These are phyloP conservation scores for Annulohypoxylon nitens DNA, from an alignment of 495 filamentous ascomycete species.

Conservation along the genomic window DNA sequence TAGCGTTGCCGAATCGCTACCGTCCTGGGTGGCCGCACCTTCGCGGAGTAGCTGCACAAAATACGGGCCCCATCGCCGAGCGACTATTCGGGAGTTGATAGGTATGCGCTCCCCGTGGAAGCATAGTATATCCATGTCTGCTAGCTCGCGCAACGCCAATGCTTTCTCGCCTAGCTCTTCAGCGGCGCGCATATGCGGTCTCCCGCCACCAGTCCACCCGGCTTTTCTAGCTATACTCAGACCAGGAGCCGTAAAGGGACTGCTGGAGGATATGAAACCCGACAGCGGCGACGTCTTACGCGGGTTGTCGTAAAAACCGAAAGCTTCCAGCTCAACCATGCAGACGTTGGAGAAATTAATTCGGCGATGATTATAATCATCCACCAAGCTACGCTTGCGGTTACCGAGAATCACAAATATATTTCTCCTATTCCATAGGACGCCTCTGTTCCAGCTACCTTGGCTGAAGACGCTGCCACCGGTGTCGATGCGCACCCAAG, in stretches of 20 bases:
- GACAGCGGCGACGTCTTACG: conserved; percentile 80
- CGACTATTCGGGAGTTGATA: conserved; percentile 89
- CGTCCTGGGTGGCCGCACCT: conserved; percentile 71
- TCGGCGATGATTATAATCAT: conserved; percentile 97
- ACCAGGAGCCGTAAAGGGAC: conserved; percentile 67
- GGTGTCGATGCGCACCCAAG: conserved; percentile 95
- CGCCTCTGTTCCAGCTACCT: conserved; percentile 95
- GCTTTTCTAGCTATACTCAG: conserved; percentile 70
- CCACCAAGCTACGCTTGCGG: conserved; percentile 90
- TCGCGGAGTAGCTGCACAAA: conserved; percentile 91
- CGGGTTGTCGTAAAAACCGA: conserved; percentile 96
- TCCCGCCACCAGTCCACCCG: conserved; percentile 76
- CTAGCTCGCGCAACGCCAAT: conserved; percentile 80
- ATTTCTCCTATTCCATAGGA: conserved; percentile 92
- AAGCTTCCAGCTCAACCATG: conserved; percentile 95
- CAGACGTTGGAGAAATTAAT: conserved; percentile 98
- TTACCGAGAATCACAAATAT: conserved; percentile 96
- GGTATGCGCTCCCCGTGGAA: conserved; percentile 91
- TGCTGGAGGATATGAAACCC: conserved; percentile 82
- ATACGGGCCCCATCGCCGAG: conserved; percentile 92
- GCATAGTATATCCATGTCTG: conserved; percentile 97
- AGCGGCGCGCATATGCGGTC: conserved; percentile 74
- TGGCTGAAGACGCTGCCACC: conserved; percentile 94
- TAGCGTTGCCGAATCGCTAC: conserved; percentile 62
- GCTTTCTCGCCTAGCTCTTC: conserved; percentile 88